Percentiles rank a stretch among this genome's conserved stretches.
Evolutionary conservation across 2,329 filamentous ascomycete species (phyloP).

Genomic region (Neopestalotiopsis rosae): DNA sequence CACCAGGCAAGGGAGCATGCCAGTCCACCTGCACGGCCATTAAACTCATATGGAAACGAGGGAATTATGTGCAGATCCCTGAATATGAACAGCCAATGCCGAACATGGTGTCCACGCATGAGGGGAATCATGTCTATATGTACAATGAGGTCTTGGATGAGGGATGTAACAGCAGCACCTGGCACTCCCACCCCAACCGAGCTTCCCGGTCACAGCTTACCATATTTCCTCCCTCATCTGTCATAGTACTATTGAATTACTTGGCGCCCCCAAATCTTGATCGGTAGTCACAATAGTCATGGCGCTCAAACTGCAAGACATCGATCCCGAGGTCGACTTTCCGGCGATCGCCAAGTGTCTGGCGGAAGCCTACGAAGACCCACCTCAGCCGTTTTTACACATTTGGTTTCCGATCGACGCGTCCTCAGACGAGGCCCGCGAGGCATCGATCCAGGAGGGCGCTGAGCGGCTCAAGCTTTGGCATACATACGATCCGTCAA

Average conservation of each 20-base stretch:
- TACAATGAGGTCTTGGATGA: background rate
- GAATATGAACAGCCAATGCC: background rate
- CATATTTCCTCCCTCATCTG: background rate
- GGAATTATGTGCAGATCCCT: background rate
- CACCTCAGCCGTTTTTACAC: slow-evolving; percentile 33
- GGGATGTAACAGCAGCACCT: background rate
- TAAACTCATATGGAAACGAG: background rate
- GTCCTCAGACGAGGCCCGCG: slow-evolving; percentile 23
- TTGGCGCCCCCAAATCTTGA: background rate
- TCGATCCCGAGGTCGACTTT: slow-evolving; percentile 32
- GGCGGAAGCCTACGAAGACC: slow-evolving; percentile 33
- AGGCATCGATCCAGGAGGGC: slow-evolving; percentile 28
- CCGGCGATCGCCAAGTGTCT: slow-evolving; percentile 26
- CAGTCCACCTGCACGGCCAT: background rate
- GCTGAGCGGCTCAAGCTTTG: slow-evolving; percentile 27
- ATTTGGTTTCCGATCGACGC: slow-evolving; percentile 33
- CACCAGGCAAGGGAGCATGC: background rate
- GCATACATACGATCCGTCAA: slow-evolving; percentile 33
- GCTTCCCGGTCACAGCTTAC: background rate
- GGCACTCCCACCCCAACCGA: background rate
- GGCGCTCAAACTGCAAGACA: slow-evolving; percentile 22
- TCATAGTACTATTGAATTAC: background rate
- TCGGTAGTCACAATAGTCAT: background rate
- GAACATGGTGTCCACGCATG: background rate
- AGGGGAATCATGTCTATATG: background rate